Conservation (phyloP, 441 rosid species). For the Pelargonium fulgidum region DNA sequence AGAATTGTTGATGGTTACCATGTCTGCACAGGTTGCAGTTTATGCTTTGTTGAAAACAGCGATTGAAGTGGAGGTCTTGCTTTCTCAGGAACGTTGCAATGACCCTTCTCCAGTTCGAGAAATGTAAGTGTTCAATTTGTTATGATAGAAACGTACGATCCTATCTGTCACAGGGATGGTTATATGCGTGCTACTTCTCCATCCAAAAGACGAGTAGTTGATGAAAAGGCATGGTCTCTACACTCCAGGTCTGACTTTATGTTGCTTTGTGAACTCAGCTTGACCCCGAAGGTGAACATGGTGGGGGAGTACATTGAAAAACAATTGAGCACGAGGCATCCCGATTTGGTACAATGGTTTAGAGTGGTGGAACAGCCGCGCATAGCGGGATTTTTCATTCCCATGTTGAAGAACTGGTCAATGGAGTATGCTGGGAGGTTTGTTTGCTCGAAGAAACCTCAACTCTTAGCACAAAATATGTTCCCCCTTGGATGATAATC, state of each 20-base stretch:
- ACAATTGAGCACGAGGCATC: conserved; percentile 36
- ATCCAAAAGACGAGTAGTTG: background rate
- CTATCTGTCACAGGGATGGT: background rate
- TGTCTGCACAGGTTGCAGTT: conserved; percentile 49
- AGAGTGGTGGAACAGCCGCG: conserved; percentile 51
- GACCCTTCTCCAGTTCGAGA: conserved; percentile 42
- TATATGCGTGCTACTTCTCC: background rate
- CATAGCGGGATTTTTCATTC: conserved; percentile 45
- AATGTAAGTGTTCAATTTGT: conserved; percentile 36
- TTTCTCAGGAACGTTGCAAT: conserved; percentile 48
- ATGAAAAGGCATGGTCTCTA: background rate
- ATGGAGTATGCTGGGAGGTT: conserved; percentile 75
- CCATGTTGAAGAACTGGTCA: conserved; percentile 63
- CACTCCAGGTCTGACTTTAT: conserved; percentile 10
- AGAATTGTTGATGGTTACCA: conserved; percentile 25
- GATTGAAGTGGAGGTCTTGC: conserved; percentile 57
- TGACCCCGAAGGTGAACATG: conserved; percentile 37
- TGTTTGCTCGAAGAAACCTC: conserved; percentile 25
- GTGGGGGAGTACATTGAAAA: conserved; percentile 41
- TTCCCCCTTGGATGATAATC: background rate
- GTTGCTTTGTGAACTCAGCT: conserved; percentile 33
- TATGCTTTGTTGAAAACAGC: conserved; percentile 50
- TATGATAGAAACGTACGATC: background rate
- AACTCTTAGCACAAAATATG: conserved; percentile 14
- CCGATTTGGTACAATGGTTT: conserved; percentile 52